Base-by-base conservation (phyloP, 371 early-diverging fungal genomes). In the Lichtheimia ramosa region DNA sequence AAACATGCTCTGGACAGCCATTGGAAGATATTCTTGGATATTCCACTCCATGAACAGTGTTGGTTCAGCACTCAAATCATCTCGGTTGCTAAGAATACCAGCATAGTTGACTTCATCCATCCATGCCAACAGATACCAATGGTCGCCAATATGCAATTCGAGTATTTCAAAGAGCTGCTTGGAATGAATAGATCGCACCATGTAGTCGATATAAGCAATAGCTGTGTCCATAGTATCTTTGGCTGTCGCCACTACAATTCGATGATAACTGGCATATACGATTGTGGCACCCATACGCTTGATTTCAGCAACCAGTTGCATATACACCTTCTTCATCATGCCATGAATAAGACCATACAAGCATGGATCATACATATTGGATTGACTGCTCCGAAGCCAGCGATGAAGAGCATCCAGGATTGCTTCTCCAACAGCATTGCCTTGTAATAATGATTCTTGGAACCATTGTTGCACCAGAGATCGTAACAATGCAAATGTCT, bases 101-200 rank as follows among this genome's bases (percentile, higher is more conserved):
- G 92, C 96, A 73, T 84, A 93, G 70, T 98, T 98, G 65, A 83
- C 83, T 49, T 84, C 78, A 66, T 97, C 95, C 93, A 96, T 91
- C 97, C 97, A 98, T 16, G 94, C 52, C 53, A 95, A 55, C n/a
- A 87, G 80, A 42, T 86, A 81, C 94, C 95, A 97, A 60, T 85
- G 89, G 56, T 82, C 63, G 21, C 73, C 71, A 1, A 86, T 81
- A 3, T 79, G 66, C 57, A 96, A 54, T 51, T 84, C 83, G n/a
- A 89, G 65, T 8, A 86, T 75, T 59, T 86, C 86, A 72, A 96
- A 94, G 12, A 93, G 64, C 5, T 87, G 90, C 65, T 91, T 89
- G 53, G 73, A 75, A 21, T 74, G 71, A 18, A 96, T 80, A 2
- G 89, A 82, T 25, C 88, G 80, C 41, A 89, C 58, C 1, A 94